These are phyloP conservation scores for Lactuca saligna DNA, from an alignment of 129 eudicot genomes.

Conservation along the genomic window DNA sequence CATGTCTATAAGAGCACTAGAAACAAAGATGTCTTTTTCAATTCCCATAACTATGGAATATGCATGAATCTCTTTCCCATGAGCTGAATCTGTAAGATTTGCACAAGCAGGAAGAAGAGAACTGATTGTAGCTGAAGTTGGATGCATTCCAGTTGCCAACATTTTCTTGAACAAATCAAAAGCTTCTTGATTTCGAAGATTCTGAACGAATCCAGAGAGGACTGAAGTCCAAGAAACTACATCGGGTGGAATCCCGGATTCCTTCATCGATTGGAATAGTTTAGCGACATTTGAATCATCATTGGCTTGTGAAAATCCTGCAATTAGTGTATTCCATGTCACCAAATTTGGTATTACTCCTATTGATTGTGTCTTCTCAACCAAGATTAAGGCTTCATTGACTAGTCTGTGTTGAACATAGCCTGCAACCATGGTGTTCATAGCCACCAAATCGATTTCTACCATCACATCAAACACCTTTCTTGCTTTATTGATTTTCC, in stretches of 20 bases:
- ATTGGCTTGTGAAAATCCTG: constrained; percentile 69
- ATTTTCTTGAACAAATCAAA: constrained; percentile 52
- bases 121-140: constrained; percentile 71
- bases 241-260: constrained; percentile 54
- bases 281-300: constrained; percentile 48
- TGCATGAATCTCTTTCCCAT: constrained; percentile 75
- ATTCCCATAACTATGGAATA: constrained; percentile 53
- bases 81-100: constrained; percentile 49
- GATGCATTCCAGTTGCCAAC: constrained; percentile 43
- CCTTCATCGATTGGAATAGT: constrained; percentile 45
- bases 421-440: constrained; percentile 77
- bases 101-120: constrained; percentile 67
- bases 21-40: constrained; percentile 54
- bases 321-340: constrained; percentile 73
- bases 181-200: constrained; percentile 52
- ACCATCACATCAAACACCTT: constrained; percentile 59
- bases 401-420: constrained; percentile 61
- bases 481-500: constrained; percentile 42
- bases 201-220: constrained; percentile 67
- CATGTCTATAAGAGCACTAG: constrained; percentile 78
- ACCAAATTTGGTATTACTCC: constrained; percentile 59
- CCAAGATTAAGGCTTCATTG: constrained; percentile 59
- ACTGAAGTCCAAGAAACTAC: constrained; percentile 84
- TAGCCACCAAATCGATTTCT: constrained; percentile 62
- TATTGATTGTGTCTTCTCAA: constrained; percentile 38